A percentile compares a stretch with the other conserved stretches of the same genome.
These are phyloP conservation scores for Parachaetomium inaequale DNA, from an alignment of 495 filamentous ascomycete genomes.

Conservation along the genomic window DNA sequence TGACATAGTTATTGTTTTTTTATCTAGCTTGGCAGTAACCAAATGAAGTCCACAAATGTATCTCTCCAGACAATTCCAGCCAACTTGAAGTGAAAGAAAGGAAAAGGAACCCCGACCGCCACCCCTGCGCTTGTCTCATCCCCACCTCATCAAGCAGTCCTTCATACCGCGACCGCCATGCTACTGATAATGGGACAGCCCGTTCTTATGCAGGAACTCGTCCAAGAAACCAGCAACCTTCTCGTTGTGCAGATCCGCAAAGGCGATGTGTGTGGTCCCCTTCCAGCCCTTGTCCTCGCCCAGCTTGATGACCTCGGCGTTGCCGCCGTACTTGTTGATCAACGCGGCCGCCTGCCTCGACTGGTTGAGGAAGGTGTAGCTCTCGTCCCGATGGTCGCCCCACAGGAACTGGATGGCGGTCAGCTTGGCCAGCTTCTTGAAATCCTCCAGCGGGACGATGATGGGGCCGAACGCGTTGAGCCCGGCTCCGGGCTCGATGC, in stretches of 20 bases:
- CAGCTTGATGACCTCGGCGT: constrained; percentile 42
- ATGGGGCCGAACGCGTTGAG: constrained; percentile 31
- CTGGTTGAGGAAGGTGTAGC: constrained; percentile 23
- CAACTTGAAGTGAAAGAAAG: no score
- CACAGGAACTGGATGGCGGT: constrained; percentile 45
- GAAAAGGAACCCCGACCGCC: no score
- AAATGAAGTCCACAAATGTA: no score
- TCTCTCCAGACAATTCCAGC: no score
- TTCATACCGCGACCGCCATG: no score
- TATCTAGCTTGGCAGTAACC: no score
- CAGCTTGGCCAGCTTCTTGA: constrained; percentile 45
- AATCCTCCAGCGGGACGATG: constrained; percentile 40
- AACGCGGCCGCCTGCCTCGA: constrained; percentile 33
- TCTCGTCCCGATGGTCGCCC: constrained; percentile 44
- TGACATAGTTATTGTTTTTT: no score
- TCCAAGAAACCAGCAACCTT: constrained; percentile 42
- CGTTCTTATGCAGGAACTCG: constrained; percentile 35
- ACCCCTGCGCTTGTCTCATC: no score
- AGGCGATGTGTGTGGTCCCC: constrained; percentile 45
- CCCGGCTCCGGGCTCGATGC: constrained; percentile 28
- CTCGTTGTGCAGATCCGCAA: constrained; percentile 46
- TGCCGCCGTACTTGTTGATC: constrained; percentile 47
- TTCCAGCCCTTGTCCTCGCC: constrained; percentile 38
- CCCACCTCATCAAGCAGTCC: no score
- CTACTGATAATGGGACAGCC: constrained; percentile 34